phyloP scores from a whole-genome alignment of 2,329 filamentous ascomycete species.

The Aaosphaeria pasadenensis region DNA sequence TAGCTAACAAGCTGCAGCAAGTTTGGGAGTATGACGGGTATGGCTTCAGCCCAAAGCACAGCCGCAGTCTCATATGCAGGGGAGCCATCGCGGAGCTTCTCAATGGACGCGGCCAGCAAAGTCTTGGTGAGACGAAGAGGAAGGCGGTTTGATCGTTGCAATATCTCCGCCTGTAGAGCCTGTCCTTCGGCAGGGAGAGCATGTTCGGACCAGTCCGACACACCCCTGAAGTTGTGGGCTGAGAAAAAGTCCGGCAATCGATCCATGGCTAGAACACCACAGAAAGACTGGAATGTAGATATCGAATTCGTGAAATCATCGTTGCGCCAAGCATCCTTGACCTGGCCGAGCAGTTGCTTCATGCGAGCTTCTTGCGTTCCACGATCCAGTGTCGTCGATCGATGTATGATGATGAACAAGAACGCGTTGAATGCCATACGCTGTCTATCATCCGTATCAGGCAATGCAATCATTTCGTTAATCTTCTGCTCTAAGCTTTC shows the following conservation, averaged over 20 bases:
- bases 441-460: slow-evolving; percentile 75
- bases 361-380: slow-evolving; percentile 70
- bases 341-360: slow-evolving; percentile 74
- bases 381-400: slow-evolving; percentile 71
- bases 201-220: slow-evolving; percentile 79
- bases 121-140: slow-evolving; percentile 87
- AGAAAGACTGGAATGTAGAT: slow-evolving; percentile 76
- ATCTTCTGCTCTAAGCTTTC: slow-evolving; percentile 82
- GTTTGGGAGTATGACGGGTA: slow-evolving; percentile 79
- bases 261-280: slow-evolving; percentile 72
- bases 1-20: slow-evolving; percentile 78
- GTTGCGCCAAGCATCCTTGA: slow-evolving; percentile 77
- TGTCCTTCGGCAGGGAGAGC: slow-evolving; percentile 76
- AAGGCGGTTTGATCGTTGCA: slow-evolving; percentile 68
- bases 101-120: slow-evolving; percentile 87
- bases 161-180: slow-evolving; percentile 73
- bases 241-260: slow-evolving; percentile 78
- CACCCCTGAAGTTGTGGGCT: slow-evolving; percentile 67
- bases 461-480: slow-evolving; percentile 71
- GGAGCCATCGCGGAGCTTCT: slow-evolving; percentile 75
- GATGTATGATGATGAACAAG: slow-evolving; percentile 90
- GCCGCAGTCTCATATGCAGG: slow-evolving; percentile 72
- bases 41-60: slow-evolving; percentile 78
- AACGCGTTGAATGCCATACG: slow-evolving; percentile 86
- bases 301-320: slow-evolving; percentile 65